Percentiles rank a stretch among this genome's conserved stretches.
These are phyloP conservation scores for Breviolum minutum DNA, from an alignment of 73 alveolate species.

Conservation along the genomic window DNA sequence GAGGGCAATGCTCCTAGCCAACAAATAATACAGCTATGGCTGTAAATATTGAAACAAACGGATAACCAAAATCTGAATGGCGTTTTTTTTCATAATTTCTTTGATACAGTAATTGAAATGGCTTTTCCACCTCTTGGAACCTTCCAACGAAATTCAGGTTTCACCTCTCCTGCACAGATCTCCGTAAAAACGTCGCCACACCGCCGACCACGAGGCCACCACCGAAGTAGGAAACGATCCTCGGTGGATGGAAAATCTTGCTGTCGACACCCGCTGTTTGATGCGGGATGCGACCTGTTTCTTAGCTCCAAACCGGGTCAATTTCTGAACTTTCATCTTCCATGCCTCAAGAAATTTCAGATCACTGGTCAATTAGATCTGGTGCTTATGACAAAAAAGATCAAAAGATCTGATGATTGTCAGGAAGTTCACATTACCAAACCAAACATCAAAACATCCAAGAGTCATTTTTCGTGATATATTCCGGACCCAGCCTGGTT, in stretches of 20 bases:
- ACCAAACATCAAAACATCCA: not conserved
- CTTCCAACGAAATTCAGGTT: not conserved
- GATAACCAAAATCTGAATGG: not conserved
- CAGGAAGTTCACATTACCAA: not conserved
- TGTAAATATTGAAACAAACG: too few species aligned
- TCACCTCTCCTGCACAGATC: conserved; percentile 26
- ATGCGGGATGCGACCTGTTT: not conserved
- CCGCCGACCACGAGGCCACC: conserved; percentile 92
- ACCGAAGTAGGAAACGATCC: conserved; percentile 81
- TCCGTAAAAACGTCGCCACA: conserved; percentile 55
- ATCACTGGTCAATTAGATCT: not conserved
- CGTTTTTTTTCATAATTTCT: not conserved
- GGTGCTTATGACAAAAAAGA: not conserved
- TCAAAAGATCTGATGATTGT: not conserved
- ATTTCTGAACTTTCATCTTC: conserved; percentile 79
- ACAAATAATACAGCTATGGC: too few species aligned
- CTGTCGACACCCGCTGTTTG: not conserved
- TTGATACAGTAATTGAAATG: too few species aligned
- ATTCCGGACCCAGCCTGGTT: conserved; percentile 25
- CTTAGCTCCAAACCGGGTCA: conserved; percentile 1
- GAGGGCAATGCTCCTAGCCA: conserved; percentile 68
- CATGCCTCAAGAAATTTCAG: conserved; percentile 30
- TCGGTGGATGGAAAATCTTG: not conserved
- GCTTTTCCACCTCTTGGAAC: not conserved
- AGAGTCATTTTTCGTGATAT: not conserved